Evolutionary conservation across 2,329 filamentous ascomycete genomes (phyloP).

Genomic region (Phialemoniopsis sp.): DNA sequence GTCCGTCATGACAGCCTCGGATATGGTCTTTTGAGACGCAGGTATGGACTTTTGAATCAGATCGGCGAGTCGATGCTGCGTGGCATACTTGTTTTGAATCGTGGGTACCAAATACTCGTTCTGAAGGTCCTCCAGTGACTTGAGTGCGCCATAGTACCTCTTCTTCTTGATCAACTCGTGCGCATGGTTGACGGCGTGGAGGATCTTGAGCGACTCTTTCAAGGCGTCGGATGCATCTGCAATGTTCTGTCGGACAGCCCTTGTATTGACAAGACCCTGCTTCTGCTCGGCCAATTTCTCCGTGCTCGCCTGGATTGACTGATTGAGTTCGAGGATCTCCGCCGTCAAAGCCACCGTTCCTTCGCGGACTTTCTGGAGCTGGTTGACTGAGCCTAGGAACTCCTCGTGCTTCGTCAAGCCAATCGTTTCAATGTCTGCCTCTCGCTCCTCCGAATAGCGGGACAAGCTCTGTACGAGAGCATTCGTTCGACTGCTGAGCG

Average conservation of each 20-base stretch:
- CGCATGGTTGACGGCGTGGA: slow-evolving; percentile 89
- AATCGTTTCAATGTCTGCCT: slow-evolving; percentile 88
- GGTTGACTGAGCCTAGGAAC: slow-evolving; percentile 89
- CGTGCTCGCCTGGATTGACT: slow-evolving; percentile 91
- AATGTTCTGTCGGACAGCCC: slow-evolving; percentile 90
- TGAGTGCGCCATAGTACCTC: slow-evolving; percentile 91
- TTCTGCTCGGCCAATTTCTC: slow-evolving; percentile 94
- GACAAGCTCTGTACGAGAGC: slow-evolving; percentile 74
- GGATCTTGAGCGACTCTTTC: slow-evolving; percentile 85
- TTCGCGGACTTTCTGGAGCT: slow-evolving; percentile 87
- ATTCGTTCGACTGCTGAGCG: slow-evolving; percentile 66
- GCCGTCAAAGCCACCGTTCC: slow-evolving; percentile 83
- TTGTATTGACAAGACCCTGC: slow-evolving; percentile 86
- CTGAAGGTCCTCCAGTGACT: slow-evolving; percentile 90
- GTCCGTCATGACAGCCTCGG: slow-evolving; percentile 94
- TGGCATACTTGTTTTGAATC: slow-evolving; percentile 78
- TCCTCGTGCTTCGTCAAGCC: slow-evolving; percentile 96
- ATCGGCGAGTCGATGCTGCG: slow-evolving; percentile 90
- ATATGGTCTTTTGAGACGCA: slow-evolving; percentile 85
- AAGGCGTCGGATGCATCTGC: slow-evolving; percentile 86
- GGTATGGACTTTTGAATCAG: slow-evolving; percentile 96
- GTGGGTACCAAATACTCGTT: slow-evolving; percentile 81
- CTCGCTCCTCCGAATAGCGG: slow-evolving; percentile 80
- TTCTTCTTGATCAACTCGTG: slow-evolving; percentile 89
- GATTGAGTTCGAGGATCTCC: slow-evolving; percentile 88